Evolutionary conservation across 129 eudicot genomes (phyloP).

Genomic region (Daucus carota): DH1_v3.0 NC_030385.2:15873001-15873500

Average conservation of each 20-base stretch:
- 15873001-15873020: slow-evolving; percentile 3
- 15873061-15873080: slow-evolving; percentile 6
- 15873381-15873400: neutral
- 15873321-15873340: slow-evolving; percentile 10
- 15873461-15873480: neutral
- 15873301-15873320: neutral
- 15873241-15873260: slow-evolving; percentile 8
- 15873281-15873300: slow-evolving; percentile 1
- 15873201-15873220: neutral
- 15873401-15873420: slow-evolving; percentile 8
- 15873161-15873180: neutral
- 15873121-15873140: neutral
- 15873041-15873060: slow-evolving; percentile 8
- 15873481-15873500: neutral
- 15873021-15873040: slow-evolving; percentile 12
- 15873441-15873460: slow-evolving; percentile 7
- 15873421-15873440: slow-evolving; percentile 1
- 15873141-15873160: neutral
- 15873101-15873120: neutral
- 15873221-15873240: slow-evolving; percentile 1
- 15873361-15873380: slow-evolving; percentile 12
- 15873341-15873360: slow-evolving; percentile 6
- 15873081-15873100: slow-evolving; percentile 5
- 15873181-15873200: slow-evolving; percentile 2
- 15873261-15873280: slow-evolving; percentile 12